phyloP scores from a whole-genome alignment of 2,329 filamentous ascomycete species.

The Alternaria brassicae region DNA sequence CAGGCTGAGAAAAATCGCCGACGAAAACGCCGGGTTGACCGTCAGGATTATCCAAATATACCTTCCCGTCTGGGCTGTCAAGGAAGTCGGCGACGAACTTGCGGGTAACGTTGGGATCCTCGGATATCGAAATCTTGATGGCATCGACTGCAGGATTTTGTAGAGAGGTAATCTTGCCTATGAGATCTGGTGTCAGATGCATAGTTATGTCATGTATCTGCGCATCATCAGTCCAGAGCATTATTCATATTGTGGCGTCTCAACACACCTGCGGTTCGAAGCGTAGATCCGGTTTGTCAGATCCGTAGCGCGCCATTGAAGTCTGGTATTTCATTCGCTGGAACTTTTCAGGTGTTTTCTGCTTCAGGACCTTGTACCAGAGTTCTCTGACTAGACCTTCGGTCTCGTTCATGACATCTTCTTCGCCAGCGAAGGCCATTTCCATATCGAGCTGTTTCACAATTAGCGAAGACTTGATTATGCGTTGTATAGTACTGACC shows the following conservation, averaged over 20 bases:
- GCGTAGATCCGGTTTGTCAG: slow-evolving; percentile 90
- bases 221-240: not conserved
- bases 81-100: slow-evolving; percentile 74
- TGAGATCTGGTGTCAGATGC: slow-evolving; percentile 68
- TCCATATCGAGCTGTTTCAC: slow-evolving; percentile 79
- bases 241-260: not conserved
- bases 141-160: slow-evolving; percentile 75
- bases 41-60: slow-evolving; percentile 71
- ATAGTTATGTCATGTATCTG: slow-evolving; percentile 72
- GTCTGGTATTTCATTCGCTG: slow-evolving; percentile 72
- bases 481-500: slow-evolving; percentile 53
- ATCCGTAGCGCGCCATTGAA: slow-evolving; percentile 81
- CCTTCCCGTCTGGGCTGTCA: slow-evolving; percentile 65
- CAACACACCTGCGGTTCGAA: slow-evolving; percentile 67
- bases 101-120: slow-evolving; percentile 61
- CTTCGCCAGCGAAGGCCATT: slow-evolving; percentile 81
- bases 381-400: slow-evolving; percentile 63
- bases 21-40: slow-evolving; percentile 84
- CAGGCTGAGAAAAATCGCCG: slow-evolving; percentile 74
- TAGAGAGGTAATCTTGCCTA: slow-evolving; percentile 76
- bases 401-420: slow-evolving; percentile 70
- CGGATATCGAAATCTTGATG: slow-evolving; percentile 69
- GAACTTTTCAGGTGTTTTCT: slow-evolving; percentile 59
- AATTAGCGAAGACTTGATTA: slow-evolving; percentile 3
- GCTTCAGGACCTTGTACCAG: slow-evolving; percentile 59